A percentile compares a stretch with the other conserved stretches of the same genome.
These are phyloP conservation scores for Leccinellum albellum DNA, from an alignment of 768 basidiomycete species.

Conservation along the genomic window DNA sequence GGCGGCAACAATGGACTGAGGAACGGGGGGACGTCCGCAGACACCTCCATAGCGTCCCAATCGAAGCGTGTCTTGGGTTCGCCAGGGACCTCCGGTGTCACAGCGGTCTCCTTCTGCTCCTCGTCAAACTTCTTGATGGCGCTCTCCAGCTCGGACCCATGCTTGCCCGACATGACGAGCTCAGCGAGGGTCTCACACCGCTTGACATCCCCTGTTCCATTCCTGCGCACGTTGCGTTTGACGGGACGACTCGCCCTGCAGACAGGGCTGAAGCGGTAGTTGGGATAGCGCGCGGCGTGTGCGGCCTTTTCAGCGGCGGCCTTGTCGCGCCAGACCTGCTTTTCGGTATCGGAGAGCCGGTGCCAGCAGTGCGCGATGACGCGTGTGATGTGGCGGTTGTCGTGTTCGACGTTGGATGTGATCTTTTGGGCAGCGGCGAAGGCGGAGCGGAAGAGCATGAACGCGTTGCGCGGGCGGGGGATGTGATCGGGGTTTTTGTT, in stretches of 20 bases:
- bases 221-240: constrained; percentile 52
- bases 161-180: constrained; percentile 47
- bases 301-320: constrained; percentile 50
- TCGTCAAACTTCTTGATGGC: constrained; percentile 39
- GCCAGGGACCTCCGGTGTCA: neutral
- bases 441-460: constrained; percentile 60
- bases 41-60: neutral
- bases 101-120: neutral
- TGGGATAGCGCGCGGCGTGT: constrained; percentile 47
- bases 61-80: neutral
- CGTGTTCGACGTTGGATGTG: constrained; percentile 45
- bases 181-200: constrained; percentile 51
- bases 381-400: constrained; percentile 57
- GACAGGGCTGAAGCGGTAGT: constrained; percentile 52
- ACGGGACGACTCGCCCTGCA: constrained; percentile 41
- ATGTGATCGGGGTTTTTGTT: constrained; percentile 40
- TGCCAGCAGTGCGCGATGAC: constrained; percentile 57
- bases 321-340: constrained; percentile 46
- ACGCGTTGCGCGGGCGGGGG: constrained; percentile 39
- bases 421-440: constrained; percentile 53
- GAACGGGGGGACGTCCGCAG: constrained; percentile 19
- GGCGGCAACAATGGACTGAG: constrained; percentile 32
- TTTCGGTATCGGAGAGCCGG: constrained; percentile 46
- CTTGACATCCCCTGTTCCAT: constrained; percentile 42
- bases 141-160: constrained; percentile 44